Evolutionary conservation across 345 rosid genomes (phyloP), one percentile per base, ranked within the genome.

Genomic region (Pseudoturritis turrita): DNA sequence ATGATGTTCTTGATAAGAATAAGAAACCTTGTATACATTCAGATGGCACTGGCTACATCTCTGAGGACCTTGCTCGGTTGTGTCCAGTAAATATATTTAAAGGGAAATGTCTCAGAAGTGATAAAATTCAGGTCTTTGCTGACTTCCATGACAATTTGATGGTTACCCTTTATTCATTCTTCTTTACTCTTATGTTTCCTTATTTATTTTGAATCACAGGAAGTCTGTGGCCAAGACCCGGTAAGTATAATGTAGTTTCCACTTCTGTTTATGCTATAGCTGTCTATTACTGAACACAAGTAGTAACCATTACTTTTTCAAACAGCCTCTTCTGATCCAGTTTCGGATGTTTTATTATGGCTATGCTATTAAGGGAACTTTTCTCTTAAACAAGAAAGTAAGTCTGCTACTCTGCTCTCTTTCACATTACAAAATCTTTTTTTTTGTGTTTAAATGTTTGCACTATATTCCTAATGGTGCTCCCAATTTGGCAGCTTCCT

Each of bases 41-140:
- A 1, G 97, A 94, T 82, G 98, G 98, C 43, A 94, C 97, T 70
- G 98, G n/a, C n/a, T n/a, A n/a, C n/a, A n/a, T n/a, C n/a, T n/a
- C n/a, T n/a, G n/a, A n/a, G n/a, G n/a, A n/a, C n/a, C n/a, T n/a
- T n/a, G n/a, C n/a, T n/a, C n/a, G n/a, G 61, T 76, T 76, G 79
- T 93, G 98, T 79, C 85, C 80, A 8, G 59, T 44, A n/a, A 69
- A 73, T 65, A 71, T 85, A 49, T 60, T 0, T 10, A 78, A 84
- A 62, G 88, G 81, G 65, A 74, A 63, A 19, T 45, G 66, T 45
- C 29, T 39, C 54, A 49, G 46, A 54, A 55, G 47, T 26, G 63
- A 62, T 13, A 45, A 3, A 36, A 25, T 31, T 44, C 58, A 68
- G 74, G 79, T 75, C n/a, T 57, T 56, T 69, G 4, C 40, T 40